These are phyloP conservation scores for Sideroxylon spinosum DNA, from an alignment of 179 eudicot genomes.

Conservation along the genomic window DNA sequence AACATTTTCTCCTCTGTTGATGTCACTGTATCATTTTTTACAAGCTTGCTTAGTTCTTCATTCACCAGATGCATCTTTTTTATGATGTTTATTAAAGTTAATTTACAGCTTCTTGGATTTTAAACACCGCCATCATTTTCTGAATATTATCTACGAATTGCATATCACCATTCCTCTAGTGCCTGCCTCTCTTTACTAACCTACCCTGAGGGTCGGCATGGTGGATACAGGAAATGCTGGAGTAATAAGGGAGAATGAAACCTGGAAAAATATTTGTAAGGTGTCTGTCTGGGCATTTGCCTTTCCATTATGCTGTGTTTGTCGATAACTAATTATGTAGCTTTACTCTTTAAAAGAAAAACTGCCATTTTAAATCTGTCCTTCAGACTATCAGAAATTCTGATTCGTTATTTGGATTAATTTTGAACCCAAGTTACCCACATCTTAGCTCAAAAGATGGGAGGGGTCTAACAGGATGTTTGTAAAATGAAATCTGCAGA, in stretches of 20 bases:
- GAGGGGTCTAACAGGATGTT: not conserved
- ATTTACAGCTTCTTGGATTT: not conserved
- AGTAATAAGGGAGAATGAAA: too few species aligned
- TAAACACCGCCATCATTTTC: not conserved
- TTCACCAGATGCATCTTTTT: not conserved
- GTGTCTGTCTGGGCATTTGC: not conserved
- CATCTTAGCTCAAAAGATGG: constrained; percentile 1
- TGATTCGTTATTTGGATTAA: not conserved
- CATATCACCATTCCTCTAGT: not conserved
- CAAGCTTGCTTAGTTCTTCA: not conserved
- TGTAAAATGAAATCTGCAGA: constrained; percentile 38
- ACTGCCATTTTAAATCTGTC: not conserved
- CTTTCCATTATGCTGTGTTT: not conserved
- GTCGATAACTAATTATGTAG: not conserved
- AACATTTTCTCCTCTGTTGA: not conserved
- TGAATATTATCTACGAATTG: not conserved
- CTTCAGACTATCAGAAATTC: not conserved
- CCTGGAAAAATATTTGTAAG: not conserved
- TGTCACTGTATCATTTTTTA: not conserved
- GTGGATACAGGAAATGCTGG: too few species aligned
- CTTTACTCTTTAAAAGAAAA: not conserved
- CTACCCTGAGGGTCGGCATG: not conserved
- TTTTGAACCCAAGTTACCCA: not conserved
- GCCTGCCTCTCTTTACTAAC: not conserved
- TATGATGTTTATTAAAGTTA: not conserved